Percentiles rank a stretch among this genome's conserved stretches.
Conservation (phyloP, 352 stramenopile genomes). For the Globisporangium iwayamae region DNA sequence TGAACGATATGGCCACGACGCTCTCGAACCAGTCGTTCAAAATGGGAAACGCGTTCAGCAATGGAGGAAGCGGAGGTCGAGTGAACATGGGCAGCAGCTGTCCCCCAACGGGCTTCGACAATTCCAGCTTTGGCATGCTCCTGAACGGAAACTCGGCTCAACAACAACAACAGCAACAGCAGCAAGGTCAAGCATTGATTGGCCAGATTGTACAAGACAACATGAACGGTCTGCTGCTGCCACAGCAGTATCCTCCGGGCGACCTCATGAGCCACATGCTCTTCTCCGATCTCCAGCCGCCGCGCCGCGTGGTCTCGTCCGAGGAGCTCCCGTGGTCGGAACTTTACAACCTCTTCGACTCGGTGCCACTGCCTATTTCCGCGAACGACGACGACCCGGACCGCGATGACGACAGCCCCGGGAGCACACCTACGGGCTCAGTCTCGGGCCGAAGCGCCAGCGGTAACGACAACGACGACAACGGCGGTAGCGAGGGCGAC, state of each 20-base stretch:
- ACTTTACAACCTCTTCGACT: slow-evolving; percentile 79
- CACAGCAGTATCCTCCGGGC: slow-evolving; percentile 27
- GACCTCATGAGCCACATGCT: slow-evolving; percentile 63
- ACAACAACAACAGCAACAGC: slow-evolving; percentile 26
- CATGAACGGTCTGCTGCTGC: slow-evolving; percentile 17
- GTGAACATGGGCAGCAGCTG: slow-evolving; percentile 3
- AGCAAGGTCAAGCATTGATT: slow-evolving; percentile 11
- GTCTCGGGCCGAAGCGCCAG: slow-evolving; percentile 17
- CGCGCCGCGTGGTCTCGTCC: slow-evolving; percentile 57
- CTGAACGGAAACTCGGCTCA: slow-evolving; percentile 17
- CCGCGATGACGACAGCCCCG: slow-evolving; percentile 47
- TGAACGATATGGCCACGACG: slow-evolving; percentile 5
- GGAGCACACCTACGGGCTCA: slow-evolving; percentile 21
- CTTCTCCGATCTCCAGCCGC: slow-evolving; percentile 54
- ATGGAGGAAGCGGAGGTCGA: neutral
- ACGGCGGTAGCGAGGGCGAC: slow-evolving; percentile 16
- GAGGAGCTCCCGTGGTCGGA: slow-evolving; percentile 81
- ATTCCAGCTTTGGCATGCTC: slow-evolving; percentile 32
- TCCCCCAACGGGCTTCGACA: slow-evolving; percentile 34
- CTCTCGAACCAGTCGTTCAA: slow-evolving; percentile 26
- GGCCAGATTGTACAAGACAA: slow-evolving; percentile 17
- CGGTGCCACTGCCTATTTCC: slow-evolving; percentile 32
- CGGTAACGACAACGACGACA: slow-evolving; percentile 1
- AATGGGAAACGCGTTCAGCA: slow-evolving; percentile 30
- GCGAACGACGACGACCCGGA: slow-evolving; percentile 52